Conservation (phyloP, 805 yeast genomes). For the Ogataea populi-albae region DNA sequence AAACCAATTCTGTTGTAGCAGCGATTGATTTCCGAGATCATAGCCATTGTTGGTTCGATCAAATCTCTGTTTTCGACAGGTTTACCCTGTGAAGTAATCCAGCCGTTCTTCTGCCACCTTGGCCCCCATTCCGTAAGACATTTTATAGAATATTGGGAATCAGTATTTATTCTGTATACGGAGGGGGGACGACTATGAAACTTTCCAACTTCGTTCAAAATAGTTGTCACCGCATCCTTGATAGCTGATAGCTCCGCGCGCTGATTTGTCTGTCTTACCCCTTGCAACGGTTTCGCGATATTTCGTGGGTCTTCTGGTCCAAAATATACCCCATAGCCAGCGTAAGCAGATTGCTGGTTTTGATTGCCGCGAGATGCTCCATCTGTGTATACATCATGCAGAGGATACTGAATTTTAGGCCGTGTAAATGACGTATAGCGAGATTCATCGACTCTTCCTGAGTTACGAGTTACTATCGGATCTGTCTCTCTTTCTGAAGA, state of each 20-base stretch:
- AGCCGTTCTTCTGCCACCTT: slow-evolving; percentile 58
- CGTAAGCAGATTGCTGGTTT: slow-evolving; percentile 30
- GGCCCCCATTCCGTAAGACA: slow-evolving; percentile 55
- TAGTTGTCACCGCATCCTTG: slow-evolving; percentile 46
- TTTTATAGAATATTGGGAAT: slow-evolving; percentile 65
- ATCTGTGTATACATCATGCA: slow-evolving; percentile 57
- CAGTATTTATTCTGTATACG: slow-evolving; percentile 53
- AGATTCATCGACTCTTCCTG: neutral
- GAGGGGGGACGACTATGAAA: slow-evolving; percentile 2
- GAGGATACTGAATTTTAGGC: neutral
- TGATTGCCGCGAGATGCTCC: slow-evolving; percentile 75
- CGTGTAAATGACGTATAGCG: neutral
- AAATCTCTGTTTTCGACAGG: slow-evolving; percentile 52
- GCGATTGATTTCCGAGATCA: slow-evolving; percentile 35
- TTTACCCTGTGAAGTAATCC: slow-evolving; percentile 42
- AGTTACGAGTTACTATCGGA: neutral
- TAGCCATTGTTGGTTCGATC: slow-evolving; percentile 34
- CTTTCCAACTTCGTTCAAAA: slow-evolving; percentile 33
- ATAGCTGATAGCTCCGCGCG: slow-evolving; percentile 78
- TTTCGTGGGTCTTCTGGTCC: slow-evolving; percentile 56
- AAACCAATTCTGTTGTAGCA: slow-evolving; percentile 35
- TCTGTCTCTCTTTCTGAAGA: neutral
- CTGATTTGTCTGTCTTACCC: slow-evolving; percentile 64
- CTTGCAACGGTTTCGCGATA: slow-evolving; percentile 48
- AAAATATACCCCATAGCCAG: slow-evolving; percentile 78